Percentiles rank a stretch among this genome's conserved stretches.
These are phyloP conservation scores for Paracoccidioides brasiliensis DNA, from an alignment of 2,329 filamentous ascomycete genomes.

Conservation along the genomic window DNA sequence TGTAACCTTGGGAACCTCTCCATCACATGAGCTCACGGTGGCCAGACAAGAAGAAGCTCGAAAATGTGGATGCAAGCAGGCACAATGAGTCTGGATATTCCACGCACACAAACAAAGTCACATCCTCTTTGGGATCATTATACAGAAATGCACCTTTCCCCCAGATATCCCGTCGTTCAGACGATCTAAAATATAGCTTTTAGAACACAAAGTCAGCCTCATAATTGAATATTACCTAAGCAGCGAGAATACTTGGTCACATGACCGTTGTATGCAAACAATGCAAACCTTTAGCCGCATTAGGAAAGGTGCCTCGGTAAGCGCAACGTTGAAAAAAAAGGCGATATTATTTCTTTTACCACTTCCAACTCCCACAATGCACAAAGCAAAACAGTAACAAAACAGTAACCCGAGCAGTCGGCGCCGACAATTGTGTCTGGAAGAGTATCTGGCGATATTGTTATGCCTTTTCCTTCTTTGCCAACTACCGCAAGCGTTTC, in stretches of 20 bases:
- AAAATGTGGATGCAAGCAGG: neutral
- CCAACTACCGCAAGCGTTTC: neutral
- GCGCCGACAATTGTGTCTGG: neutral
- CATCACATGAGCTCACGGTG: too few species aligned
- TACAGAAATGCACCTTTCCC: too few species aligned
- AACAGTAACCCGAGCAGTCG: neutral
- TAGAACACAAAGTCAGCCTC: too few species aligned
- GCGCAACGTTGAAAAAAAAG: conserved; percentile 25
- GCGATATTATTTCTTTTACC: conserved; percentile 14
- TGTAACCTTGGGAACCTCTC: too few species aligned
- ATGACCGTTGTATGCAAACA: conserved; percentile 1
- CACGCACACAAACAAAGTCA: neutral
- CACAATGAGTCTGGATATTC: neutral
- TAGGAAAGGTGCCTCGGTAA: conserved; percentile 15
- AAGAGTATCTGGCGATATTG: neutral
- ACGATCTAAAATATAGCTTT: too few species aligned
- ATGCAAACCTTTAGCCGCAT: conserved; percentile 7
- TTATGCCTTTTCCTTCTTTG: neutral
- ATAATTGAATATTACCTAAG: too few species aligned
- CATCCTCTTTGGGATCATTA: neutral
- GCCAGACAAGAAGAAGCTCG: too few species aligned
- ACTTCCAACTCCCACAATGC: conserved; percentile 12
- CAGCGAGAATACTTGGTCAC: neutral
- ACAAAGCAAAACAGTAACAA: conserved; percentile 13
- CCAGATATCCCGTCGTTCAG: too few species aligned